Conservation (phyloP, 2,329 filamentous ascomycete genomes). For the Stagonosporopsis vannaccii region DNA sequence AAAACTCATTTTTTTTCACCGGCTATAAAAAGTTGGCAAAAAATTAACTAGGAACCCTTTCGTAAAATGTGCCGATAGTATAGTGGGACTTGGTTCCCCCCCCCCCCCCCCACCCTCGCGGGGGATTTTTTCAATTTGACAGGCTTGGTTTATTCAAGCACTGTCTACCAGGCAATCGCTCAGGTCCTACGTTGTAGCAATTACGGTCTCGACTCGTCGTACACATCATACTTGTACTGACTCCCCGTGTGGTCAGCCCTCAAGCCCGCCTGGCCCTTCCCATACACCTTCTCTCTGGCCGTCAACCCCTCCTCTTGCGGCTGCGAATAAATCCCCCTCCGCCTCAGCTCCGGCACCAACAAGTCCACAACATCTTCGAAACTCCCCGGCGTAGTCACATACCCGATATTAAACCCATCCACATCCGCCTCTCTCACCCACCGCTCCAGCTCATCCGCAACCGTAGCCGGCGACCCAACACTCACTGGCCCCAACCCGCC, state of each 20-base stretch:
- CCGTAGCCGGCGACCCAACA: conserved; percentile 44
- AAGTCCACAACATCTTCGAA: conserved; percentile 74
- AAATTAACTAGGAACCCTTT: too few species aligned
- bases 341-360: conserved; percentile 68
- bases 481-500: conserved; percentile 64
- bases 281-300: conserved; percentile 65
- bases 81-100: too few species aligned
- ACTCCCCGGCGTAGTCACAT: conserved; percentile 70
- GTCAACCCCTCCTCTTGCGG: conserved; percentile 30
- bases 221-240: conserved; percentile 68
- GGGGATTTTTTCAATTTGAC: too few species aligned
- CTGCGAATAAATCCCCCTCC: conserved; percentile 61
- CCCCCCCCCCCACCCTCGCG: too few species aligned
- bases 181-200: background rate
- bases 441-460: conserved; percentile 56
- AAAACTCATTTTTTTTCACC: too few species aligned
- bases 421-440: conserved; percentile 59
- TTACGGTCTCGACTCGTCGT: conserved; percentile 53
- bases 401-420: conserved; percentile 78
- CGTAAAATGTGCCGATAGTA: too few species aligned
- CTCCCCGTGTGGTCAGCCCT: conserved; percentile 67
- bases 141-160: too few species aligned
- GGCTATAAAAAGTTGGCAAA: too few species aligned
- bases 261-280: conserved; percentile 62
- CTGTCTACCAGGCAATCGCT: too few species aligned